phyloP scores from a whole-genome alignment of 805 yeast species.

The Kluyveromyces starmeri region DNA sequence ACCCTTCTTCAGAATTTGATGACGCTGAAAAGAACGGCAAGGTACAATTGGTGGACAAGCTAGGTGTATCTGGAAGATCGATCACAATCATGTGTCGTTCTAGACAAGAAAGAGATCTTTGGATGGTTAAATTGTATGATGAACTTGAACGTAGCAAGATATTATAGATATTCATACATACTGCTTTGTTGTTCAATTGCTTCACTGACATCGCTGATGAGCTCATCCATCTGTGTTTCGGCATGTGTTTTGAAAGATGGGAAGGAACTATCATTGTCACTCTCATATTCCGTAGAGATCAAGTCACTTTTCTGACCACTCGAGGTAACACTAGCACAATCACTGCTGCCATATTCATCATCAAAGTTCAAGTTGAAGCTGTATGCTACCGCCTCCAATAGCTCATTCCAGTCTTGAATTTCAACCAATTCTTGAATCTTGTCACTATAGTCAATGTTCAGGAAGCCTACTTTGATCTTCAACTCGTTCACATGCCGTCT shows the following conservation, averaged over 20 bases:
- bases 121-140: slow-evolving; percentile 47
- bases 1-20: background rate
- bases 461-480: slow-evolving; percentile 27
- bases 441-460: slow-evolving; percentile 26
- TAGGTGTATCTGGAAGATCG: slow-evolving; percentile 60
- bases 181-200: background rate
- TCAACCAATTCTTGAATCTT: slow-evolving; percentile 24
- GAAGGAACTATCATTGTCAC: background rate
- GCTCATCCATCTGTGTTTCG: background rate
- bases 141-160: slow-evolving; percentile 29
- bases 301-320: background rate
- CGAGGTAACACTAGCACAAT: slow-evolving; percentile 10
- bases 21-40: background rate
- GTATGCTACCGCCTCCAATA: slow-evolving; percentile 25
- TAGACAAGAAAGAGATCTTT: slow-evolving; percentile 69
- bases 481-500: slow-evolving; percentile 21
- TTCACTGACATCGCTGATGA: background rate
- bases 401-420: slow-evolving; percentile 20
- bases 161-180: slow-evolving; percentile 2
- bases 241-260: background rate
- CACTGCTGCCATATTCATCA: slow-evolving; percentile 19
- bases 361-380: slow-evolving; percentile 25
- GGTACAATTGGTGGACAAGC: slow-evolving; percentile 34
- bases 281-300: background rate
- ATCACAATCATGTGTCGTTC: slow-evolving; percentile 76